These are phyloP conservation scores for Penicillium chermesinum DNA, from an alignment of 495 filamentous ascomycete species.

Conservation along the genomic window DNA sequence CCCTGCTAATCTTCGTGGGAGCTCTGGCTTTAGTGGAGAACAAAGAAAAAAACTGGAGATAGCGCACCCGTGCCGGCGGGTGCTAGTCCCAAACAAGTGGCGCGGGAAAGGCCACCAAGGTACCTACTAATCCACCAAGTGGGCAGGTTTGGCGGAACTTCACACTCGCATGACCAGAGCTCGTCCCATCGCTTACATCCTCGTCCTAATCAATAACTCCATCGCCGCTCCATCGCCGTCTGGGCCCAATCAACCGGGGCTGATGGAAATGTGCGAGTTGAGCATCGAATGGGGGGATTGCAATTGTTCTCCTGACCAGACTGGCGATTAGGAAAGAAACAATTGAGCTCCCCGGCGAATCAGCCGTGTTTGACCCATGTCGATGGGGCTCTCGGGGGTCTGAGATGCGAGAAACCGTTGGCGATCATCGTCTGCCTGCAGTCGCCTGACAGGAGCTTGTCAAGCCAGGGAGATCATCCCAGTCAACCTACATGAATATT, in stretches of 20 bases:
- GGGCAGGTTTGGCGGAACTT: too few relatives aligned
- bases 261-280: neutral
- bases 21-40: constrained; percentile 4
- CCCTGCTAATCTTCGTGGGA: too few relatives aligned
- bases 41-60: constrained; percentile 12
- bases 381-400: constrained; percentile 6
- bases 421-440: constrained; percentile 18
- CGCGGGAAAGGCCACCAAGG: constrained; percentile 19
- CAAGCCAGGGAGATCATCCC: neutral
- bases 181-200: too few relatives aligned
- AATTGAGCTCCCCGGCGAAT: constrained; percentile 10
- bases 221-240: constrained; percentile 1
- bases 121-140: too few relatives aligned
- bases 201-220: too few relatives aligned
- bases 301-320: neutral
- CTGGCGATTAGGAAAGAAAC: neutral
- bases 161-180: too few relatives aligned
- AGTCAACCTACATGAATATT: neutral
- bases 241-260: neutral
- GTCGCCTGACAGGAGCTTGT: constrained; percentile 11
- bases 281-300: neutral
- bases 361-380: neutral
- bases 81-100: constrained; percentile 15
- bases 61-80: constrained; percentile 19
- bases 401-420: constrained; percentile 26